Conservation (phyloP, 495 filamentous ascomycete species). For the Penicillium nucicola region DNA sequence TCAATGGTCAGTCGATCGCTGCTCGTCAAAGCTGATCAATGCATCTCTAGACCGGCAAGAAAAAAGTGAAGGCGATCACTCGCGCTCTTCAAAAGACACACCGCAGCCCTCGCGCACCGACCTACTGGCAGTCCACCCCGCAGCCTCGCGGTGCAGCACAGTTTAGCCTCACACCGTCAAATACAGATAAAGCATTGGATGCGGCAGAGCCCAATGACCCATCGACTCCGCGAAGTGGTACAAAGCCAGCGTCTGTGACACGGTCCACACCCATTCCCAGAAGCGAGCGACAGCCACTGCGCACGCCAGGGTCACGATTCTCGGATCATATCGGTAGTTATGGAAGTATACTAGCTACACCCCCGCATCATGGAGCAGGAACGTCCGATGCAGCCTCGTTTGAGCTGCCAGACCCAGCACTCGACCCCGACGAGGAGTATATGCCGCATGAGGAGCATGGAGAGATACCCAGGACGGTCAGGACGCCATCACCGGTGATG, state of each 20-base stretch:
- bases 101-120: slow-evolving; percentile 55
- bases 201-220: slow-evolving; percentile 11
- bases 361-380: slow-evolving; percentile 37
- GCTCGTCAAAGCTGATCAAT: neutral
- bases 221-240: slow-evolving; percentile 9
- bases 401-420: slow-evolving; percentile 73
- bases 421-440: slow-evolving; percentile 45
- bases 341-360: slow-evolving; percentile 72
- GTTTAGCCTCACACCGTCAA: slow-evolving; percentile 10
- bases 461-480: slow-evolving; percentile 4
- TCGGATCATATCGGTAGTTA: slow-evolving; percentile 50
- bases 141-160: slow-evolving; percentile 27
- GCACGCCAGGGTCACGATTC: slow-evolving; percentile 37
- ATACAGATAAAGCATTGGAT: slow-evolving; percentile 23
- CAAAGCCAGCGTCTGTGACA: slow-evolving; percentile 8
- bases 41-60: slow-evolving; percentile 64
- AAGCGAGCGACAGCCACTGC: slow-evolving; percentile 38
- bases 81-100: slow-evolving; percentile 61
- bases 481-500: slow-evolving; percentile 29
- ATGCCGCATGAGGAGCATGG: slow-evolving; percentile 20
- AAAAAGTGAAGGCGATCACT: slow-evolving; percentile 78
- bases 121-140: slow-evolving; percentile 20
- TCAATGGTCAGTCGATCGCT: neutral
- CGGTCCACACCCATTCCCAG: slow-evolving; percentile 25
- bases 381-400: slow-evolving; percentile 47